Evolutionary conservation across 495 filamentous ascomycete genomes (phyloP), one percentile per base, ranked within the genome.

Genomic region (Penicillium chermesinum): DNA sequence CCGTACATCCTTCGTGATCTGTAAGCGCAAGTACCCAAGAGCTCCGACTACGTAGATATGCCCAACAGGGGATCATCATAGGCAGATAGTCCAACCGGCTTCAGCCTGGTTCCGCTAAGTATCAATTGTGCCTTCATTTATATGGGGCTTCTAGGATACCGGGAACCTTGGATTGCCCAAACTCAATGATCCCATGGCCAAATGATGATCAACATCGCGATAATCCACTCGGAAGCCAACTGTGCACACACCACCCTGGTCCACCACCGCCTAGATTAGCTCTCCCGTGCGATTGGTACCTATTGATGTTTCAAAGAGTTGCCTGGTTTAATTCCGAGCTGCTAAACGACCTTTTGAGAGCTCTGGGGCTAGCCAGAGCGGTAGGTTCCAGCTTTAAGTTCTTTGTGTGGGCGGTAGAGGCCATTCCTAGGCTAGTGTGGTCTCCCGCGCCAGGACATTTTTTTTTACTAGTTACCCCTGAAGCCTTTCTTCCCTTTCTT

Each of bases 191-290:
- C n/a, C n/a, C n/a, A n/a, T 32, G 32, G 22, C 10, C 25, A 52
- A 48, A 44, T 59, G 50, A 62, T 62, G 57, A 62, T 57, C 59
- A 35, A 44, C 53, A 36, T 48, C 21, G 27, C 42, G 44, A 60
- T 59, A 56, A 59, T 59, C 49, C 53, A 60, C 44, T 59, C 39
- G 36, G 46, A 44, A 49, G 35, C 19, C 18, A 14, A 32, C 22
- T 14, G n/a, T 36, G 18, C 39, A 40, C 25, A 44, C 34, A 30
- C 35, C 13, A 37, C 25, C 25, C 25, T 10, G 25, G 10, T 30
- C 25, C 25, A 30, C 25, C 25, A 30, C 25, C 25, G 10, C 25
- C 10, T 30, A 30, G 25, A 30, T 30, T 30, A 30, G 25, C 25
- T 30, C 25, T 30, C 10, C 25, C 25, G 25, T 30, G 10, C 25